Evolutionary conservation across 2,329 filamentous ascomycete genomes (phyloP), one percentile per base, ranked within the genome.

Genomic region (Phoma sp.): DNA sequence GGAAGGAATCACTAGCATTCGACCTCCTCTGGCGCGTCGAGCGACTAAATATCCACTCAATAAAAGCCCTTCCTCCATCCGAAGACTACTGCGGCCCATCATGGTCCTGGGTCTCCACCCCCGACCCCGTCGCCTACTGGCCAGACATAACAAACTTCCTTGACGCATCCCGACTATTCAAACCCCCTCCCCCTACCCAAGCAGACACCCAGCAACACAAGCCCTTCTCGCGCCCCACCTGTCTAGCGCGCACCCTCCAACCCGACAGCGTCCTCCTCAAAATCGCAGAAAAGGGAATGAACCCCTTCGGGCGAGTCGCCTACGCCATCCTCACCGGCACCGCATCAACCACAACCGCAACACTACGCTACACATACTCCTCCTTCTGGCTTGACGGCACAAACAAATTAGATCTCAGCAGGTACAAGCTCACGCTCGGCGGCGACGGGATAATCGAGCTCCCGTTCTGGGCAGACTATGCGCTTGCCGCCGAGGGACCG

Each of bases 21-120:
- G 60, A 64, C 28, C 54, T 65, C 14, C n/a, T 62, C 4, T 65
- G 60, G 60, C 54, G 62, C 15, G 47, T 63, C 17, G 43, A 65
- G 7, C 56, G 45, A 11, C 43, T 62, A 15, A 38, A 36, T 25
- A 37, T 32, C 1, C n/a, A 18, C 7, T 25, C 14, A 4, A 42
- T 14, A 4, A 32, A 11, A 3, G 14, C 25, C 15, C 20, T 34
- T 2, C 39, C 45, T 7, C 21, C 56, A 6, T 3, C 15, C 1
- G 42, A 53, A 7, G 32, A 37, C 11, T 59, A 57, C 18, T 46
- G 47, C 21, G 52, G 47, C 7, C 60, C 59, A 10, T 60, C 59
- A 2, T 64, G 62, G 60, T 65, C 60, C 3, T 65, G 59, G 62
- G 33, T 57, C 3, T 54, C 62, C 18, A 43, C 47, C n/a, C 20